Percentiles rank a stretch among this genome's conserved stretches.
phyloP scores from a whole-genome alignment of 2,329 filamentous ascomycete species.

The Hypoxylon sp. region DNA sequence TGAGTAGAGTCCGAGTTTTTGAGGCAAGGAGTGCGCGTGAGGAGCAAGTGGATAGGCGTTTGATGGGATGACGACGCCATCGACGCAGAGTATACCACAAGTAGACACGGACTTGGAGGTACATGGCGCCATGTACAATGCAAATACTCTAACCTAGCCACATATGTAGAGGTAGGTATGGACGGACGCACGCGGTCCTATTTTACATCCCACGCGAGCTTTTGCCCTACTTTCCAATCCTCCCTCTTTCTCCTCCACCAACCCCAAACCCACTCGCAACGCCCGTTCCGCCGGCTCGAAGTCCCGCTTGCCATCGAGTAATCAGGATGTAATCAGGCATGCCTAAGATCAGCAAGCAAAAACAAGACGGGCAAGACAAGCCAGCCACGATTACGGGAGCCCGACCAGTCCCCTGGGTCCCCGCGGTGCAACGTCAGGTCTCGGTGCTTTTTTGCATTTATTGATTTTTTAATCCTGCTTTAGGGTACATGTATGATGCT shows the following conservation, averaged over 20 bases:
- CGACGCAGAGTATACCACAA: constrained; percentile 25
- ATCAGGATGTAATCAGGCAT: constrained; percentile 38
- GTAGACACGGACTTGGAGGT: constrained; percentile 9
- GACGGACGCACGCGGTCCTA: constrained; percentile 19
- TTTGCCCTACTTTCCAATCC: constrained; percentile 1
- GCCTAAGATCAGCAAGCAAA: neutral
- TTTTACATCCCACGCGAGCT: constrained; percentile 20
- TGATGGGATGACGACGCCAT: constrained; percentile 8
- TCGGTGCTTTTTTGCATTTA: constrained; percentile 22
- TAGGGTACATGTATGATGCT: neutral
- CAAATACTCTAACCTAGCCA: constrained; percentile 10
- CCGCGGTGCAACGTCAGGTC: constrained; percentile 38
- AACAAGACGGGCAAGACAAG: neutral
- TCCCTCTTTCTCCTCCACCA: neutral
- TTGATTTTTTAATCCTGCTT: constrained; percentile 15
- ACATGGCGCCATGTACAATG: neutral
- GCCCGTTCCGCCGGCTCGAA: constrained; percentile 45
- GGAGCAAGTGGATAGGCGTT: constrained; percentile 1
- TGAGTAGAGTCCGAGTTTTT: constrained; percentile 25
- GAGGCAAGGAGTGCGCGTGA: constrained; percentile 5
- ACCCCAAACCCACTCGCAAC: constrained; percentile 12
- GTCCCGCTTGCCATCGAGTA: constrained; percentile 34
- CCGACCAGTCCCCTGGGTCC: constrained; percentile 43
- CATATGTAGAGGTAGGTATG: constrained; percentile 1
- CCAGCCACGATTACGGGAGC: constrained; percentile 4